A percentile compares a stretch with the other conserved stretches of the same genome.
These are phyloP conservation scores for Mercurialis annua DNA, from an alignment of 345 rosid genomes.

Conservation along the genomic window DNA sequence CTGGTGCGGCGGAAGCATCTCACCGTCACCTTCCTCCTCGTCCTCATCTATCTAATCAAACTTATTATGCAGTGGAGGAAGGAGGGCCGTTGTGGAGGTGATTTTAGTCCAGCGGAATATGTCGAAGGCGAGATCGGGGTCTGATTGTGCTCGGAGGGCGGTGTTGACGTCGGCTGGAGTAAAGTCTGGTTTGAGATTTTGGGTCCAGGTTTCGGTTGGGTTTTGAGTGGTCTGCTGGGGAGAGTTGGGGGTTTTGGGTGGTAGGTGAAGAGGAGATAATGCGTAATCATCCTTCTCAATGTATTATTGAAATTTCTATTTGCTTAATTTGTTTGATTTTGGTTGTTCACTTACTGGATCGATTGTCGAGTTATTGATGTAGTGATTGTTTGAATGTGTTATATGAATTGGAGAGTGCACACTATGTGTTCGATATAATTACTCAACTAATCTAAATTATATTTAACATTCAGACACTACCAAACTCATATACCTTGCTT, in stretches of 20 bases:
- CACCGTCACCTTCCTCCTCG: slow-evolving; percentile 46
- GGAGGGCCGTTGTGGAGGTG: slow-evolving; percentile 26
- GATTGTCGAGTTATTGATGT: neutral
- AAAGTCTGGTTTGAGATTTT: slow-evolving; percentile 78
- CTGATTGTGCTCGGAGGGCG: slow-evolving; percentile 70
- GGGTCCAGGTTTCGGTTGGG: slow-evolving; percentile 77
- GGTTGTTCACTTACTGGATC: neutral
- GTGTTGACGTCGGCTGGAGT: slow-evolving; percentile 55
- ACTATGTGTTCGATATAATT: neutral
- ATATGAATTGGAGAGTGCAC: neutral
- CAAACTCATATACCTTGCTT: too few species aligned
- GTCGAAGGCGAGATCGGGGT: slow-evolving; percentile 83
- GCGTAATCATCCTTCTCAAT: slow-evolving; percentile 21
- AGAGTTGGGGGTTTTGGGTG: slow-evolving; percentile 32
- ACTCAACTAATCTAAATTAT: neutral
- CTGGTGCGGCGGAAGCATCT: slow-evolving; percentile 89
- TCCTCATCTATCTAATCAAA: slow-evolving; percentile 49
- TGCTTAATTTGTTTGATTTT: neutral
- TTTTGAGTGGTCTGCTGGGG: slow-evolving; percentile 70
- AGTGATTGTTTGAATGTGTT: neutral
- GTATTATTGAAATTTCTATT: neutral
- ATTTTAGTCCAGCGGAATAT: slow-evolving; percentile 99
- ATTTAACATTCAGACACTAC: slow-evolving; percentile 24
- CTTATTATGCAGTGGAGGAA: slow-evolving; percentile 33
- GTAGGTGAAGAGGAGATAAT: slow-evolving; percentile 25